Evolutionary conservation across 202 grass and related monocot species (phyloP).

Genomic region (Dendrocalamus latiflorus): DNA sequence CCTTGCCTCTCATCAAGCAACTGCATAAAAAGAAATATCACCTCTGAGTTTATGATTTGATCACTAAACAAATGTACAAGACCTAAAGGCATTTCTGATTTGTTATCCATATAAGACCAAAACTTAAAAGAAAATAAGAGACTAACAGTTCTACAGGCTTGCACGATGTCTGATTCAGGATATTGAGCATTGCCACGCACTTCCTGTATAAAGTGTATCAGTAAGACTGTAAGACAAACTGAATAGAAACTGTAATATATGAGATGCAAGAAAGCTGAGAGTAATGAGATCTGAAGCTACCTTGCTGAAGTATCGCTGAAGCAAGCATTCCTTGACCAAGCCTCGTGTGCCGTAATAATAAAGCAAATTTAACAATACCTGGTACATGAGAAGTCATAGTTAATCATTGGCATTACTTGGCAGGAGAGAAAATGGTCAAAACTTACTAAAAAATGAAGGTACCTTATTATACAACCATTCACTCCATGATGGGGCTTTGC

Average conservation of each 20-base stretch:
- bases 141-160: conserved; percentile 79
- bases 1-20: conserved; percentile 61
- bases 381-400: conserved; percentile 1
- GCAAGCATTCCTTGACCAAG: conserved; percentile 63
- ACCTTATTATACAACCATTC: conserved; percentile 92
- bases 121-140: not conserved
- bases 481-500: conserved; percentile 78
- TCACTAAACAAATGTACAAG: not conserved
- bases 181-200: conserved; percentile 50
- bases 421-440: not conserved
- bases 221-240: conserved; percentile 1
- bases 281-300: conserved; percentile 28
- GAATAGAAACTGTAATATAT: not conserved
- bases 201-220: conserved; percentile 40
- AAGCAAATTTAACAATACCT: conserved; percentile 81
- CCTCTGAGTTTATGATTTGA: not conserved
- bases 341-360: conserved; percentile 76
- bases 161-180: conserved; percentile 65
- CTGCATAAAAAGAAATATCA: conserved; percentile 33
- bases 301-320: conserved; percentile 92
- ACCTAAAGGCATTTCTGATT: not conserved
- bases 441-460: not conserved
- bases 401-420: not conserved
- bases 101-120: not conserved
- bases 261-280: not conserved